Percentiles rank a stretch among this genome's conserved stretches.
Evolutionary conservation across 2,329 filamentous ascomycete genomes (phyloP).

Genomic region (Neodidymelliopsis sp.): DNA sequence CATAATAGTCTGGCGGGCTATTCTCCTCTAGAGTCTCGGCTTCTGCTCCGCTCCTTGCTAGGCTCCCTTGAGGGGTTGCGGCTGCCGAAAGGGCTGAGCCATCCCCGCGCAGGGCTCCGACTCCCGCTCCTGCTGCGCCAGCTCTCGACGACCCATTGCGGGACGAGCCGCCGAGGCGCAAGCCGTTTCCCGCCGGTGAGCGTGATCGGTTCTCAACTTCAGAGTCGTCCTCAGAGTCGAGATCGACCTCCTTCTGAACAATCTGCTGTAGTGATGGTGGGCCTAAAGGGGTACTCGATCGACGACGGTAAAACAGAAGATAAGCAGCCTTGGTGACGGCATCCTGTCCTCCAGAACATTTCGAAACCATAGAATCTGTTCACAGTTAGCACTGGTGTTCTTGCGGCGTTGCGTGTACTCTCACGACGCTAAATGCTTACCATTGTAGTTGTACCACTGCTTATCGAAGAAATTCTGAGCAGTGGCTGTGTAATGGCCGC

Average conservation of each 20-base stretch:
- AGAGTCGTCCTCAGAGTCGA: constrained; percentile 55
- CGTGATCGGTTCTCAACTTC: constrained; percentile 47
- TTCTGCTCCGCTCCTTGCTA: constrained; percentile 47
- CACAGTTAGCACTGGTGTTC: constrained; percentile 50
- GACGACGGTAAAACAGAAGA: constrained; percentile 92
- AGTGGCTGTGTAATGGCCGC: constrained; percentile 94
- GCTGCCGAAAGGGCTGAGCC: constrained; percentile 44
- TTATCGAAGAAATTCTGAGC: constrained; percentile 90
- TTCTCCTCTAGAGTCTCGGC: constrained; percentile 42
- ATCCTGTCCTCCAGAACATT: constrained; percentile 64
- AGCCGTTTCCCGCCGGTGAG: constrained; percentile 78
- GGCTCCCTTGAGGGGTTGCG: constrained; percentile 43
- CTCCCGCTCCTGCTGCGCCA: constrained; percentile 78
- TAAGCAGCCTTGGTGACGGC: constrained; percentile 83
- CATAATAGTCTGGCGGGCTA: constrained; percentile 22
- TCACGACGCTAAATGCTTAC: constrained; percentile 61
- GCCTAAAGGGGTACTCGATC: constrained; percentile 78
- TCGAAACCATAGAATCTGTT: constrained; percentile 76
- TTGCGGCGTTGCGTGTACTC: not conserved
- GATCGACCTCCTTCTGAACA: constrained; percentile 61
- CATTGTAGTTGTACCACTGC: constrained; percentile 97
- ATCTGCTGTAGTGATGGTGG: constrained; percentile 77
- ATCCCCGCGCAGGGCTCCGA: constrained; percentile 48
- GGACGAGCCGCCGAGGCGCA: constrained; percentile 87
- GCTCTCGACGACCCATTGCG: constrained; percentile 90